These are phyloP conservation scores for Babesia sp. DNA, from an alignment of 169 alveolate genomes.

Conservation along the genomic window DNA sequence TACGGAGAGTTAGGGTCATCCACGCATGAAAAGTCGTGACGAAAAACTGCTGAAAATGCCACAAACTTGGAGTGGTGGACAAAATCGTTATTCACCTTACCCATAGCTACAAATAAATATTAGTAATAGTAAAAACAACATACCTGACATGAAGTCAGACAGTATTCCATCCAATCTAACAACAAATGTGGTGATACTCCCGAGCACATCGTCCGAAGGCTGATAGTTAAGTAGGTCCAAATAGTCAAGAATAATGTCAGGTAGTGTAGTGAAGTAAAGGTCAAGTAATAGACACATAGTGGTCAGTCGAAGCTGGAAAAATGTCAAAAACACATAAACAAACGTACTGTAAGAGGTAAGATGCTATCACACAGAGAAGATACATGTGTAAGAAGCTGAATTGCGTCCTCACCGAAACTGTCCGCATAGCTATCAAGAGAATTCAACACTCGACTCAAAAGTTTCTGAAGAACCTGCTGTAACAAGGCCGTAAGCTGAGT, in stretches of 20 bases:
- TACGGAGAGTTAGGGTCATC: conserved; percentile 15
- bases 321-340: not conserved
- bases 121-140: not conserved
- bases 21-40: conserved; percentile 15
- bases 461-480: conserved; percentile 58
- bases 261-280: conserved; percentile 39
- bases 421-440: conserved; percentile 2
- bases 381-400: conserved; percentile 3
- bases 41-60: conserved; percentile 15
- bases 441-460: conserved; percentile 21
- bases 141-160: conserved; percentile 4
- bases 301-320: conserved; percentile 9
- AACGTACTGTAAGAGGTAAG: conserved; percentile 31
- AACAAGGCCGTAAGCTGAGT: conserved; percentile 44
- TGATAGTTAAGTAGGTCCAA: conserved; percentile 50
- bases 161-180: conserved; percentile 1
- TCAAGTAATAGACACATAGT: conserved; percentile 26
- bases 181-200: conserved; percentile 7
- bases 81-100: not conserved
- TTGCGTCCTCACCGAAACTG: conserved; percentile 26
- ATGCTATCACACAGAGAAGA: conserved; percentile 2
- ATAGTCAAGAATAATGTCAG: conserved; percentile 45
- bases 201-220: conserved; percentile 27
- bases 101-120: not conserved
- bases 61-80: conserved; percentile 19